phyloP scores from a whole-genome alignment of 2,329 filamentous ascomycete species.

The Verticillium alfalfae region DNA sequence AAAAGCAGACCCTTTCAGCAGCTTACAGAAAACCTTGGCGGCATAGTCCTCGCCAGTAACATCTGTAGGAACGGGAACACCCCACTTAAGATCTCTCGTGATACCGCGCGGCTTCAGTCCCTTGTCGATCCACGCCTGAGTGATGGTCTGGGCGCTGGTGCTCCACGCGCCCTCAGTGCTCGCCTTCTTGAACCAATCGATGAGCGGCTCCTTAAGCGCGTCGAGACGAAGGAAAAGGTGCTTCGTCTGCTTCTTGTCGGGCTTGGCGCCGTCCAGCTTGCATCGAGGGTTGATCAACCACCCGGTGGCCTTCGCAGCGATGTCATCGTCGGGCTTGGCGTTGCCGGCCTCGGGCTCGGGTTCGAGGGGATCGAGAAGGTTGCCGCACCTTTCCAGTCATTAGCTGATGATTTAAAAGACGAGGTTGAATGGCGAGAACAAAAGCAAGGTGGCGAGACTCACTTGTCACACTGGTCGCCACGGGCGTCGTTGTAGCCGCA shows the following conservation, averaged over 20 bases:
- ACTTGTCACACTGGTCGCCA: slow-evolving; percentile 63
- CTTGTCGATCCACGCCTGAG: slow-evolving; percentile 75
- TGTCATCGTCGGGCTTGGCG: slow-evolving; percentile 18
- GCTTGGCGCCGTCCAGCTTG: slow-evolving; percentile 82
- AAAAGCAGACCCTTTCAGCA: not conserved
- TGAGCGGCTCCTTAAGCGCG: slow-evolving; percentile 70
- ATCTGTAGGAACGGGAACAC: slow-evolving; percentile 51
- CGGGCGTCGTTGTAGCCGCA: slow-evolving; percentile 68
- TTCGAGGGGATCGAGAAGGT: slow-evolving; percentile 66
- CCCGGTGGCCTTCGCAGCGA: slow-evolving; percentile 27
- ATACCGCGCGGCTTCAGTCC: slow-evolving; percentile 84
- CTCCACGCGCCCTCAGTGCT: slow-evolving; percentile 73
- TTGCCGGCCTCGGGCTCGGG: slow-evolving; percentile 31
- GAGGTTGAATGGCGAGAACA: too few species aligned
- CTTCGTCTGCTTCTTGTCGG: slow-evolving; percentile 76
- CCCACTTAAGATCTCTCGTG: slow-evolving; percentile 90
- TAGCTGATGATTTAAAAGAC: too few species aligned
- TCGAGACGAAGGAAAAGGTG: slow-evolving; percentile 88
- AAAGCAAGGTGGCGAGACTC: not conserved
- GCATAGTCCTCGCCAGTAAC: slow-evolving; percentile 47
- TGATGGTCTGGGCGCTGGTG: slow-evolving; percentile 69
- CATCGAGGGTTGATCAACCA: slow-evolving; percentile 77
- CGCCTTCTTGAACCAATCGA: slow-evolving; percentile 70
- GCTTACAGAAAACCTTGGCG: slow-evolving; percentile 62
- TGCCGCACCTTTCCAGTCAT: slow-evolving; percentile 51